Evolutionary conservation across 2,329 filamentous ascomycete species (phyloP).

Genomic region (Eurotiales sp.): DNA sequence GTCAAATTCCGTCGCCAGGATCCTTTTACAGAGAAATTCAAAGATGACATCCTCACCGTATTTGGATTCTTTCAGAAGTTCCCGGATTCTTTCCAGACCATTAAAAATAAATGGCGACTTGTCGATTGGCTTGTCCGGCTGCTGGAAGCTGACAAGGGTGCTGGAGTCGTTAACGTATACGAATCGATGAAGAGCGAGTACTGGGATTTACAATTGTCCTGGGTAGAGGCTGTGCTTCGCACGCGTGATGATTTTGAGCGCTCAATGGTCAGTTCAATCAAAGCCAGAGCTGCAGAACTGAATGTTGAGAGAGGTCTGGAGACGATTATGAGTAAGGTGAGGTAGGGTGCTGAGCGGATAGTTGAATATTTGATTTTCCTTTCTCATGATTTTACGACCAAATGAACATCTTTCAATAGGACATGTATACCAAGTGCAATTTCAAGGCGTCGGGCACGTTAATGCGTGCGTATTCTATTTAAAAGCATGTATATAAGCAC

Average conservation of each 20-base stretch:
- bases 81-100: slow-evolving; percentile 65
- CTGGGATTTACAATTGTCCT: slow-evolving; percentile 91
- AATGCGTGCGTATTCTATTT: slow-evolving; percentile 1
- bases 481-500: slow-evolving; percentile 9
- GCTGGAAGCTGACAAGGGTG: slow-evolving; percentile 69
- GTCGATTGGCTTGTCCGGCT: slow-evolving; percentile 79
- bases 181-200: slow-evolving; percentile 78
- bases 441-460: slow-evolving; percentile 1
- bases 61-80: slow-evolving; percentile 82
- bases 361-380: not conserved
- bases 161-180: slow-evolving; percentile 71
- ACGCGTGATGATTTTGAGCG: slow-evolving; percentile 91
- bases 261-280: slow-evolving; percentile 81
- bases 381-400: not conserved
- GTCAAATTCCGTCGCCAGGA: slow-evolving; percentile 84
- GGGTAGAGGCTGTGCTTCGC: slow-evolving; percentile 89
- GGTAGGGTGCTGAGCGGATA: slow-evolving; percentile 54
- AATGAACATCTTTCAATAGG: not conserved
- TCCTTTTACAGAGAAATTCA: slow-evolving; percentile 87
- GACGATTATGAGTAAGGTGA: slow-evolving; percentile 93
- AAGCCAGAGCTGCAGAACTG: slow-evolving; percentile 81
- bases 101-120: slow-evolving; percentile 90
- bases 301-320: slow-evolving; percentile 76
- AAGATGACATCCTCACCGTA: slow-evolving; percentile 83
- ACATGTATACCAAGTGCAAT: not conserved